Evolutionary conservation across 139 green algal species (phyloP).

Genomic region (Auxenochlorella pyrenoidosa): DNA sequence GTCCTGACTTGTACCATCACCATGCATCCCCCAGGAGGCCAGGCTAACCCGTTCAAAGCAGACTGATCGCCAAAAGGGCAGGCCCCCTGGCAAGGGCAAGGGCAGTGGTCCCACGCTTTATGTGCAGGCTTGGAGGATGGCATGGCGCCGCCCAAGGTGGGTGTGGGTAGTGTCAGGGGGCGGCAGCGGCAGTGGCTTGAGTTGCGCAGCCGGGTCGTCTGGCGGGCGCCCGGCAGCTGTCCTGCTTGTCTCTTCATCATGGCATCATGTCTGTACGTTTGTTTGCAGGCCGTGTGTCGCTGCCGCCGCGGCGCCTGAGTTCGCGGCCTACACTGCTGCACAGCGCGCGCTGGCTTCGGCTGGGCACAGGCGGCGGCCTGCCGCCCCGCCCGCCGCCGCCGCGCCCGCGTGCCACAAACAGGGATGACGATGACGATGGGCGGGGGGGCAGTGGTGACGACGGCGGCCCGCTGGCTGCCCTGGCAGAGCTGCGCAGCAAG

Average conservation of each 20-base stretch:
- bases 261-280: too few relatives aligned
- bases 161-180: neutral
- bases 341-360: neutral
- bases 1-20: too few relatives aligned
- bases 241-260: neutral
- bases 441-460: neutral
- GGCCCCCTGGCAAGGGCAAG: too few relatives aligned
- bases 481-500: slow-evolving; percentile 32
- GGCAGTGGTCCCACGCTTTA: too few relatives aligned
- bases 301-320: neutral
- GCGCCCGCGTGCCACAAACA: neutral
- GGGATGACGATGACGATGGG: neutral
- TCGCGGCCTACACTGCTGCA: neutral
- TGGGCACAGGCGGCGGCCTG: neutral
- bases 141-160: neutral
- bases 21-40: too few relatives aligned
- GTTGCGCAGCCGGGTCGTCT: too few relatives aligned
- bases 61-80: too few relatives aligned
- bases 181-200: too few relatives aligned
- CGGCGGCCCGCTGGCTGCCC: neutral
- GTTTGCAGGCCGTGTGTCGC: neutral
- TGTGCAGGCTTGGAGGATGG: too few relatives aligned
- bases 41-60: too few relatives aligned
- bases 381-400: neutral
- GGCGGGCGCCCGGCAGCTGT: too few relatives aligned